These are phyloP conservation scores for Fusarium penzigii DNA, from an alignment of 2,329 filamentous ascomycete species.

Conservation along the genomic window DNA sequence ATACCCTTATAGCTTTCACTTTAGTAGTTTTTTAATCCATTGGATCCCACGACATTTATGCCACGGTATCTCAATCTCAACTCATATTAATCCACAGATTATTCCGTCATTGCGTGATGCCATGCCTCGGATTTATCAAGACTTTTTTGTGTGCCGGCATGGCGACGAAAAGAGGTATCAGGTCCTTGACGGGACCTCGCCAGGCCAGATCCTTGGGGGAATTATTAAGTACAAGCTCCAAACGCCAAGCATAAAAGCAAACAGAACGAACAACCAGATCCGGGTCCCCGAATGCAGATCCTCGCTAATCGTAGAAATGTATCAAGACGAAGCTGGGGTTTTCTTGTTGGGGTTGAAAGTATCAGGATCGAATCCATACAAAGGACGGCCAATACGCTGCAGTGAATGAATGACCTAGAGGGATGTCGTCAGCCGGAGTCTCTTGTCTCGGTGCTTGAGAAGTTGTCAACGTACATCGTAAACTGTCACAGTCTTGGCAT, in stretches of 20 bases:
- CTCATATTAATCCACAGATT: not conserved
- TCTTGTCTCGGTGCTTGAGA: not conserved
- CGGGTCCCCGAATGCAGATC: no score
- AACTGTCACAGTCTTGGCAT: conserved; percentile 63
- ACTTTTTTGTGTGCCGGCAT: no score
- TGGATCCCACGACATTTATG: conserved; percentile 6
- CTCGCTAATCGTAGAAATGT: no score
- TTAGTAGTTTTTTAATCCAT: conserved; percentile 22
- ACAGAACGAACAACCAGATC: no score
- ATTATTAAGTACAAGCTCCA: no score
- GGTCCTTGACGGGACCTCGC: no score
- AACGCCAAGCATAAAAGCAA: no score
- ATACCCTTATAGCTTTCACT: conserved; percentile 34
- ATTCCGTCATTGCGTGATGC: no score
- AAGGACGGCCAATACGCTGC: conserved; percentile 48
- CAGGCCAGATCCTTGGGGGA: no score
- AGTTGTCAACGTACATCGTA: conserved; percentile 53
- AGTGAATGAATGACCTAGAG: conserved; percentile 57
- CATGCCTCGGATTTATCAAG: no score
- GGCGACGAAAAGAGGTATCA: no score
- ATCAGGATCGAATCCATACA: conserved; percentile 60
- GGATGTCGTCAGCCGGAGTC: conserved; percentile 3
- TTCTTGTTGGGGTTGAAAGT: conserved; percentile 26
- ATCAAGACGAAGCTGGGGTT: not conserved
- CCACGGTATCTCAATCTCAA: conserved; percentile 14